Conservation (phyloP, 495 filamentous ascomycete genomes). For the Lepidopterella palustris region DNA sequence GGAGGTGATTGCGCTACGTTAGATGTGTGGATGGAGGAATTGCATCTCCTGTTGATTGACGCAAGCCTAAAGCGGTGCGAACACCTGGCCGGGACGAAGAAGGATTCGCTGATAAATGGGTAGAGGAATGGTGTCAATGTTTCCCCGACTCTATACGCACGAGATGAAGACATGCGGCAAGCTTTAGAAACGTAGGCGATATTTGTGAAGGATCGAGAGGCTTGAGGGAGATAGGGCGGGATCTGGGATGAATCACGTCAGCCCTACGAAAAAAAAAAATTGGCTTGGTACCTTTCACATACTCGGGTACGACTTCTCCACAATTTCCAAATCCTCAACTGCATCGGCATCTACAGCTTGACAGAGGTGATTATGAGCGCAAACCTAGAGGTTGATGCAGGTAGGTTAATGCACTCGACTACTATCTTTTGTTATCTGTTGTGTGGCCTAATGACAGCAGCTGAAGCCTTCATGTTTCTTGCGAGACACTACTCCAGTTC, state of each 20-base stretch:
- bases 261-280: too few species aligned
- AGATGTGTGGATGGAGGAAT: conserved; percentile 15
- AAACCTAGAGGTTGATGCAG: too few species aligned
- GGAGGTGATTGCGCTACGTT: not conserved
- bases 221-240: not conserved
- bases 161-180: conserved; percentile 13
- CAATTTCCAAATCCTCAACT: too few species aligned
- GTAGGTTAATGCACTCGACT: too few species aligned
- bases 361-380: too few species aligned
- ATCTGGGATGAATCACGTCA: not conserved
- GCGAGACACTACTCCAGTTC: too few species aligned
- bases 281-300: too few species aligned
- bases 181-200: not conserved
- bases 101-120: conserved; percentile 44
- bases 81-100: conserved; percentile 34
- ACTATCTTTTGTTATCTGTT: too few species aligned
- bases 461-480: too few species aligned
- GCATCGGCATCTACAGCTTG: too few species aligned
- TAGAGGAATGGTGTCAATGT: conserved; percentile 62
- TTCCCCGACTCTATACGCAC: conserved; percentile 20
- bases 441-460: too few species aligned
- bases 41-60: conserved; percentile 18
- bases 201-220: not conserved
- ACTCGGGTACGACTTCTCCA: too few species aligned
- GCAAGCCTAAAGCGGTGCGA: conserved; percentile 22